Base-by-base conservation (phyloP, 768 basidiomycete species). In the Calocybe gangraenosa region DNA sequence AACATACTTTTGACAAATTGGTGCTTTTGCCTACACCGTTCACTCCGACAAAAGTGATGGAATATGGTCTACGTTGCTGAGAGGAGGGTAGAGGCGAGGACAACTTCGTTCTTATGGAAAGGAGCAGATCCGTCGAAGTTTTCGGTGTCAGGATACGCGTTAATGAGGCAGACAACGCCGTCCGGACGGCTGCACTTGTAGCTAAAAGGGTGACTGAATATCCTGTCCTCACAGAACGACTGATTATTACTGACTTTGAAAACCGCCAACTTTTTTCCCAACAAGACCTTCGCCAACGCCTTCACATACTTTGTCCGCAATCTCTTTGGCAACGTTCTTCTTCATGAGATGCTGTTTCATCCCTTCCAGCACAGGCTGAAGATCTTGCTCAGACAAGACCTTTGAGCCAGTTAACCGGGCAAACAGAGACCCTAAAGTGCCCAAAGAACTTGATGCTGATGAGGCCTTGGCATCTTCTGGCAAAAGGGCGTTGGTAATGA, bases 1-100 rank as follows among this genome's bases (percentile, higher is more conserved):
- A 99, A 66, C 92, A 94, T 40, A 99, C 95, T 71, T 99, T 99
- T 34, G 87, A 90, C 33, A 99, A 69, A 65, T 98, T 99, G 5
- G 96, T 98, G 56, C 92, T 95, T 71, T 99, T 99, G 23, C 96
- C 96, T 19, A 99, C 96, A 19, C 96, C 96, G 59, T 99, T 99
- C 30, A 99, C 96, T 11, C 96, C 96, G 33, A 98, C 93, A 61
- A 99, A 99, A 0, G 92, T 85, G 57, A 99, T 88, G 56, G 82
- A 83, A 65, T 97, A 98, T 0, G 95, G 95, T 56, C 82, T 71
- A 8, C 87, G 79, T 57, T 85, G 84, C 57, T 87, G 84, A 22
- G 79, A 79, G 8, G 89, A 84, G 2, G 87, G 67, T 20, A 91
- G 63, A 15, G 85, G 79, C 0, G 86, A 82, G 0, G 84, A 79